A percentile compares a stretch with the other conserved stretches of the same genome.
phyloP scores from a whole-genome alignment of 345 rosid species.

The Melaleuca quinquenervia region DNA sequence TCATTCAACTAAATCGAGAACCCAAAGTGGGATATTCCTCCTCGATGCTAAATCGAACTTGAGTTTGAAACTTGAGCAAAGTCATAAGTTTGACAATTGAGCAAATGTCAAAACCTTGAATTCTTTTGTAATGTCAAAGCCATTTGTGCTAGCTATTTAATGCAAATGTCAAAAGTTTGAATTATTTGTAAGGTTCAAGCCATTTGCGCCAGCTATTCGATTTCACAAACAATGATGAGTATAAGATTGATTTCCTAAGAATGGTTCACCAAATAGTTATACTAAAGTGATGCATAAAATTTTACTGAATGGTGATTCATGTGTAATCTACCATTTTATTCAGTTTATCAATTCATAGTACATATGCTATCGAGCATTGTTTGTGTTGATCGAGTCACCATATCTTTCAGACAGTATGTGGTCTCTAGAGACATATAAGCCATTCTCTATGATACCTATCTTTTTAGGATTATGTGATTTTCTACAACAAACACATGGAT shows the following conservation, averaged over 20 bases:
- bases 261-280: neutral
- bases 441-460: neutral
- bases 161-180: neutral
- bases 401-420: neutral
- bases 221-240: neutral
- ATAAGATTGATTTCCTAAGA: neutral
- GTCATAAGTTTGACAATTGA: neutral
- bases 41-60: neutral
- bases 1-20: neutral
- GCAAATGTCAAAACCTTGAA: neutral
- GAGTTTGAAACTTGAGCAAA: neutral
- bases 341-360: neutral
- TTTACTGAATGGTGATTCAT: neutral
- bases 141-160: neutral
- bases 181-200: neutral
- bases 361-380: neutral
- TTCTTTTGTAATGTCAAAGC: neutral
- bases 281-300: neutral
- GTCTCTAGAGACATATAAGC: neutral
- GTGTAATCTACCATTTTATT: neutral
- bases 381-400: neutral
- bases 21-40: neutral
- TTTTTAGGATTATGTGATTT: neutral
- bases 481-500: neutral
- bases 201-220: neutral